A percentile compares a stretch with the other conserved stretches of the same genome.
Evolutionary conservation across 768 basidiomycete genomes (phyloP).

Genomic region (Macrolepiota dolichaula): DNA sequence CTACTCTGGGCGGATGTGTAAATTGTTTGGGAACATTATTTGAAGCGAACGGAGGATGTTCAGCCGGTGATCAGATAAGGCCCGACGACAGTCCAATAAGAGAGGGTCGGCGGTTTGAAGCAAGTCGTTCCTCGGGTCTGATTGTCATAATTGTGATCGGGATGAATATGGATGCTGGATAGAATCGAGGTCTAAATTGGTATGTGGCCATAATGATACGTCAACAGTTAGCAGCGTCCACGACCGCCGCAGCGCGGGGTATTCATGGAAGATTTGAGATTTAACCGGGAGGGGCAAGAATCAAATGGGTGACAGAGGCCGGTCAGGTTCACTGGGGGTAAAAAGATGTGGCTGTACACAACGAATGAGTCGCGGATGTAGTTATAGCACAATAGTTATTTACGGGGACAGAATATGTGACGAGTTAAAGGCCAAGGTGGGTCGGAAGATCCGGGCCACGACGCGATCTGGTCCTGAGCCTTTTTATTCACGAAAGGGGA

Average conservation of each 20-base stretch:
- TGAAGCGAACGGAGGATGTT: not conserved
- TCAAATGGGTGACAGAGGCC: not conserved
- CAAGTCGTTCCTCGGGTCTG: not conserved
- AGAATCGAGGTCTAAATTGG: not conserved
- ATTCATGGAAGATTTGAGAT: conserved; percentile 5
- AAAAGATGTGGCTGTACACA: not conserved
- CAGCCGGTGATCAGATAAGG: not conserved
- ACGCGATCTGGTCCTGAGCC: not conserved
- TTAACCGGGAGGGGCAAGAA: not conserved
- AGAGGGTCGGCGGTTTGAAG: not conserved
- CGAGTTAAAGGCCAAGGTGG: not conserved
- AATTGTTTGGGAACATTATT: not conserved
- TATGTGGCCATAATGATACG: not conserved
- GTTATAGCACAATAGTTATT: not conserved
- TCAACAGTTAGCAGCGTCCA: not conserved
- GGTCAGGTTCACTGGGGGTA: not conserved
- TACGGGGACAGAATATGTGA: not conserved
- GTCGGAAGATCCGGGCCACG: not conserved
- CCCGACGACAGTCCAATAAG: not conserved
- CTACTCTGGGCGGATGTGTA: not conserved
- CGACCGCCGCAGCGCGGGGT: not conserved
- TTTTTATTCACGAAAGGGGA: conserved; percentile 2
- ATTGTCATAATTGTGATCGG: not conserved
- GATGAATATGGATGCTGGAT: too few species aligned
- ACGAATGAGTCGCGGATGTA: not conserved